Evolutionary conservation across 768 basidiomycete genomes (phyloP).

Genomic region (Trametes maxima): DNA sequence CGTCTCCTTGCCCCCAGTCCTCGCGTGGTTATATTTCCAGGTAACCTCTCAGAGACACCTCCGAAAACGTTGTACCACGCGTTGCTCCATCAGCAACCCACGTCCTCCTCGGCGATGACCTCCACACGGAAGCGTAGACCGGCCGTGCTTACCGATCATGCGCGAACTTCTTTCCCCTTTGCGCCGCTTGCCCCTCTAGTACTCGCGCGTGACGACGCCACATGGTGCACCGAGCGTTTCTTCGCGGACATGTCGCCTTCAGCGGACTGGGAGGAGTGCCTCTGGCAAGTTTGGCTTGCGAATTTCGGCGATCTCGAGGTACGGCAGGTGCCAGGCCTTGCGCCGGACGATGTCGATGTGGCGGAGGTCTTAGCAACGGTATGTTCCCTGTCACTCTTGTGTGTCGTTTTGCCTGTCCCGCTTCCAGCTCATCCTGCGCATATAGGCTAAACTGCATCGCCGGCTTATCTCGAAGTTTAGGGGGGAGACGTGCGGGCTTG

Average conservation of each 20-base stretch:
- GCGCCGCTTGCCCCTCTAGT: constrained; percentile 49
- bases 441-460: constrained; percentile 43
- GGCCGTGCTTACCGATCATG: constrained; percentile 33
- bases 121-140: constrained; percentile 23
- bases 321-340: constrained; percentile 19
- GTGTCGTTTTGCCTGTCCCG: neutral
- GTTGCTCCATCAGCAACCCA: constrained; percentile 20
- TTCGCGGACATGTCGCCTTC: constrained; percentile 47
- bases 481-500: constrained; percentile 55
- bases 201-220: constrained; percentile 43
- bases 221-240: constrained; percentile 66
- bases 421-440: neutral
- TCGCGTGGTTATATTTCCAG: constrained; percentile 55
- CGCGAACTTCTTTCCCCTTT: constrained; percentile 42
- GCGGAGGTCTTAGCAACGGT: constrained; percentile 23
- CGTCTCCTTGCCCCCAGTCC: constrained; percentile 57
- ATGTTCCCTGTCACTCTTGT: constrained; percentile 3
- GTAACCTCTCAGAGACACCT: constrained; percentile 36
- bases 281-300: constrained; percentile 66
- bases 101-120: constrained; percentile 14
- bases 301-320: constrained; percentile 45
- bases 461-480: constrained; percentile 52
- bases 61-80: constrained; percentile 30
- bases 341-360: constrained; percentile 21
- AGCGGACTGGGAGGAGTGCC: constrained; percentile 63